Base-by-base conservation (phyloP, 176 grass and related monocot species). In the Rhynchospora pubera region DNA sequence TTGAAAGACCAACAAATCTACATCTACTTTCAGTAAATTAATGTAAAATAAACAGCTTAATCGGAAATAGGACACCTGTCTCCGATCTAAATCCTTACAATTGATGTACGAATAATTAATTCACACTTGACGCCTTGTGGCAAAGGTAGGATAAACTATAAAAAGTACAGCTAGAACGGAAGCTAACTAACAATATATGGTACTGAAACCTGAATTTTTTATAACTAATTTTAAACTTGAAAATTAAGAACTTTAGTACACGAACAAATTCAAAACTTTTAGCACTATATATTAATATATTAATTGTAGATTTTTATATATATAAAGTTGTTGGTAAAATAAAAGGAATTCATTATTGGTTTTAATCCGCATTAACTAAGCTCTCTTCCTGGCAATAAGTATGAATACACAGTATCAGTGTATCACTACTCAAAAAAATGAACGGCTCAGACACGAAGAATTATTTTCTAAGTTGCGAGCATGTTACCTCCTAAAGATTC, bases 401-500 rank as follows among this genome's bases (percentile, higher is more conserved):
- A 47, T 51, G 45, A 9, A 42, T 16, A 66, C 4, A 18, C 9
- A 28, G n/a, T n/a, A n/a, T n/a, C n/a, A n/a, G n/a, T n/a, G 12
- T 74, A 7, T 74, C 23, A 53, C 11, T 75, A 30, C 22, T 52
- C 0, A 10, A 53, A 75, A 50, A 55, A 75, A 53, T 75, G 22
- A 69, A 69, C 6, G 15, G 34, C 65, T 45, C 7, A 70, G 39
- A 45, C 16, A 16, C 16, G 18, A 70, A 10, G 58, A 70, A 70
- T 39, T 70, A 16, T 21, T 64, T 13, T 45, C 32, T 13, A 28
- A 82, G 79, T 52, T 82, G 60, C 1, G 0, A 51, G 79, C 79
- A 82, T 82, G 79, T 82, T 82, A 82, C 79, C 26, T 66, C 9
- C 62, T 21, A 22, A 52, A 82, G 79, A 82, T 82, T 82, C 56